A percentile compares a stretch with the other conserved stretches of the same genome.
phyloP scores from a whole-genome alignment of 306 rosid genomes.

The Carpinus viminea region DNA sequence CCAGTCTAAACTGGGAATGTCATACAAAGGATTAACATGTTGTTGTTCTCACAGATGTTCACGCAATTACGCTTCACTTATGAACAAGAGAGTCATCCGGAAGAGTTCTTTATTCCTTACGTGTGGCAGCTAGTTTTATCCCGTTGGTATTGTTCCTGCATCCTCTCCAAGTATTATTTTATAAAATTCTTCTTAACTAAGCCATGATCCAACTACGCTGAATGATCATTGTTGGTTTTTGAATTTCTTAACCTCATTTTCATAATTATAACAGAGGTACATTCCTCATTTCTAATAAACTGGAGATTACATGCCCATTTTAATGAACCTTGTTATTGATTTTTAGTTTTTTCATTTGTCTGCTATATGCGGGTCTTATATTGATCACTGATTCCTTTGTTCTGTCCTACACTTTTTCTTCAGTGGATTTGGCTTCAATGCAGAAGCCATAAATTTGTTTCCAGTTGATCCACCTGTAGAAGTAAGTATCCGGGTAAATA shows the following conservation, averaged over 20 bases:
- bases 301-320: background rate
- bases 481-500: slow-evolving; percentile 47
- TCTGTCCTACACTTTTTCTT: slow-evolving; percentile 14
- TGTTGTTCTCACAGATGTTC: slow-evolving; percentile 62
- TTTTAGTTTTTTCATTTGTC: slow-evolving; percentile 12
- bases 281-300: background rate
- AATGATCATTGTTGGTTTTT: background rate
- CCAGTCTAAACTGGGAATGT: slow-evolving; percentile 24
- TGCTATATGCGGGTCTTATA: slow-evolving; percentile 11
- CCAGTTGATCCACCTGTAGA: slow-evolving; percentile 58
- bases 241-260: background rate
- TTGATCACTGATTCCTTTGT: slow-evolving; percentile 22
- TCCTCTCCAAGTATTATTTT: slow-evolving; percentile 12
- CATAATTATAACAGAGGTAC: background rate
- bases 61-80: slow-evolving; percentile 95
- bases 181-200: background rate
- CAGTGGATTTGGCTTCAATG: slow-evolving; percentile 79
- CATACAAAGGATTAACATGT: slow-evolving; percentile 9
- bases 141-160: slow-evolving; percentile 59
- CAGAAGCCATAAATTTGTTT: slow-evolving; percentile 81
- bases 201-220: background rate
- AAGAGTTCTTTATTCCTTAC: slow-evolving; percentile 95
- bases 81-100: slow-evolving; percentile 98
- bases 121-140: slow-evolving; percentile 95
- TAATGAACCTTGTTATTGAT: slow-evolving; percentile 15